phyloP scores from a whole-genome alignment of 1,284 basidiomycete species.

The Puccinia sorghi region DNA sequence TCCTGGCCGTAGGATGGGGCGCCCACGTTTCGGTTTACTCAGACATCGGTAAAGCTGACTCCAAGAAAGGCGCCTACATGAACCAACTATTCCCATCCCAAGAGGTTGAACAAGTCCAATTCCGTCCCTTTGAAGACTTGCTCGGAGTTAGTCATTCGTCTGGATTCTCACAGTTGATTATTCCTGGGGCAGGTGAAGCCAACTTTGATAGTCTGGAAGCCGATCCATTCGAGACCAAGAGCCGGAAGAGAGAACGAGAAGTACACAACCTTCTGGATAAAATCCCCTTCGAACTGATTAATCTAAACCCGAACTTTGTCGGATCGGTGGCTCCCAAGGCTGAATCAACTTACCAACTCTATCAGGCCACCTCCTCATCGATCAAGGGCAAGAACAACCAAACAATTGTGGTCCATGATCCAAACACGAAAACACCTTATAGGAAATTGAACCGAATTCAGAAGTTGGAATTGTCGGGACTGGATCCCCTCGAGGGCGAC shows the following conservation, averaged over 20 bases:
- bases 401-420: slow-evolving; percentile 26
- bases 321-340: slow-evolving; percentile 32
- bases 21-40: slow-evolving; percentile 70
- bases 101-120: slow-evolving; percentile 67
- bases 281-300: slow-evolving; percentile 91
- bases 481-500: slow-evolving; percentile 66
- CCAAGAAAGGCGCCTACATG: slow-evolving; percentile 69
- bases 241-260: slow-evolving; percentile 81
- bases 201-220: slow-evolving; percentile 92
- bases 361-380: slow-evolving; percentile 4
- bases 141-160: slow-evolving; percentile 71
- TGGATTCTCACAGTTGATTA: slow-evolving; percentile 80
- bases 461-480: slow-evolving; percentile 61
- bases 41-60: slow-evolving; percentile 57
- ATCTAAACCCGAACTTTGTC: slow-evolving; percentile 75
- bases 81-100: slow-evolving; percentile 75
- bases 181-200: slow-evolving; percentile 89
- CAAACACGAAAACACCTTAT: slow-evolving; percentile 64
- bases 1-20: slow-evolving; percentile 79
- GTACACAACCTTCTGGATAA: slow-evolving; percentile 89
- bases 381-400: neutral
- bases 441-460: slow-evolving; percentile 73
- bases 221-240: slow-evolving; percentile 89
- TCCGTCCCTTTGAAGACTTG: slow-evolving; percentile 86
- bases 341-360: slow-evolving; percentile 13